phyloP scores from a whole-genome alignment of 371 early-diverging fungal species.

The Thermomucor indicae-seudaticae region DNA sequence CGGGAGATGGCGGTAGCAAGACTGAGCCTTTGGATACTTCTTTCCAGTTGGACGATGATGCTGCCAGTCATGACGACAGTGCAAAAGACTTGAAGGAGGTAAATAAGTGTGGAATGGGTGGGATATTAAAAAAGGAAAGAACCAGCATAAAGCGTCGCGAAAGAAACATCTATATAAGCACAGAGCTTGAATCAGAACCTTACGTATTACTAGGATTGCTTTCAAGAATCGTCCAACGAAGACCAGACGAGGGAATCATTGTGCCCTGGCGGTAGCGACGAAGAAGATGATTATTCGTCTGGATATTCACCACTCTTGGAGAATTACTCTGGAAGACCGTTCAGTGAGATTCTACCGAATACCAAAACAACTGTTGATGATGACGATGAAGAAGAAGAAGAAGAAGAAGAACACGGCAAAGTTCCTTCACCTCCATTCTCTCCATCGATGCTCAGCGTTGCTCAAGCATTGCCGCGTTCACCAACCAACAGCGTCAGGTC shows the following conservation, averaged over 20 bases:
- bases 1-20: constrained; percentile 11
- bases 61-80: too few species aligned
- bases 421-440: constrained; percentile 8
- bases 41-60: too few species aligned
- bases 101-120: too few species aligned
- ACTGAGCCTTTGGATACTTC: too few species aligned
- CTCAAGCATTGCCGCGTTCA: neutral
- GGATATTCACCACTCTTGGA: constrained; percentile 18
- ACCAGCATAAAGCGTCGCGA: too few species aligned
- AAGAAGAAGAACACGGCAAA: neutral
- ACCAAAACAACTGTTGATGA: neutral
- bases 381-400: neutral
- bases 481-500: constrained; percentile 1
- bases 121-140: too few species aligned
- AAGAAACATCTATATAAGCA: too few species aligned
- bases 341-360: neutral
- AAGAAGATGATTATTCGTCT: constrained; percentile 9
- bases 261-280: constrained; percentile 3
- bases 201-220: too few species aligned
- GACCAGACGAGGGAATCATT: too few species aligned
- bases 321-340: constrained; percentile 10
- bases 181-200: too few species aligned
- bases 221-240: too few species aligned
- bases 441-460: constrained; percentile 7
- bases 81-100: too few species aligned